phyloP scores from a whole-genome alignment of 371 early-diverging fungal species.

The Apophysomyces sp. region DNA sequence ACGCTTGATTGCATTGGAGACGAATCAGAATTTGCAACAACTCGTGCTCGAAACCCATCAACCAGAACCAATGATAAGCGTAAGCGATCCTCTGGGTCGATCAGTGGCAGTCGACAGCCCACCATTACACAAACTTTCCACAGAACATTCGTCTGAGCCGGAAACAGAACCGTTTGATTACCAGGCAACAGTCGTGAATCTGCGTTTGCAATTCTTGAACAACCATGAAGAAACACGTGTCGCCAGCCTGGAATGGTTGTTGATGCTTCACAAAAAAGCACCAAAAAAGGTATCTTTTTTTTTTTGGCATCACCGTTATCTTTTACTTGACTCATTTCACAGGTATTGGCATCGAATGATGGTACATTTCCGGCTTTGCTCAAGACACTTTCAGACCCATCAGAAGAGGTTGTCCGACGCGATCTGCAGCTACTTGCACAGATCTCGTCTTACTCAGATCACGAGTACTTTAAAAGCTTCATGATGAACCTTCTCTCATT shows the following conservation, averaged over 20 bases:
- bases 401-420: conserved; percentile 86
- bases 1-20: conserved; percentile 65
- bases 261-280: conserved; percentile 88
- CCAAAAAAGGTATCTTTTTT: conserved; percentile 56
- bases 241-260: conserved; percentile 89
- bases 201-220: conserved; percentile 77
- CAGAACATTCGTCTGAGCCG: not conserved
- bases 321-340: conserved; percentile 1
- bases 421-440: conserved; percentile 90
- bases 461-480: conserved; percentile 75
- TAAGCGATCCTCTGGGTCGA: conserved; percentile 5
- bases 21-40: conserved; percentile 68
- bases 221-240: conserved; percentile 86
- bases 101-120: not conserved
- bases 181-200: conserved; percentile 66
- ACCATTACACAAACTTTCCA: not conserved
- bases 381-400: conserved; percentile 82
- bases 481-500: conserved; percentile 77
- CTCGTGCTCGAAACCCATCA: conserved; percentile 57
- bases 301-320: not conserved
- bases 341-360: conserved; percentile 74
- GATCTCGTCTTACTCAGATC: conserved; percentile 76
- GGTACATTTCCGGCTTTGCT: conserved; percentile 81
- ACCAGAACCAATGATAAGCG: conserved; percentile 19
- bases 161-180: conserved; percentile 73